Evolutionary conservation across 2,329 filamentous ascomycete genomes (phyloP).

Genomic region (Sporothrix phasma): DNA sequence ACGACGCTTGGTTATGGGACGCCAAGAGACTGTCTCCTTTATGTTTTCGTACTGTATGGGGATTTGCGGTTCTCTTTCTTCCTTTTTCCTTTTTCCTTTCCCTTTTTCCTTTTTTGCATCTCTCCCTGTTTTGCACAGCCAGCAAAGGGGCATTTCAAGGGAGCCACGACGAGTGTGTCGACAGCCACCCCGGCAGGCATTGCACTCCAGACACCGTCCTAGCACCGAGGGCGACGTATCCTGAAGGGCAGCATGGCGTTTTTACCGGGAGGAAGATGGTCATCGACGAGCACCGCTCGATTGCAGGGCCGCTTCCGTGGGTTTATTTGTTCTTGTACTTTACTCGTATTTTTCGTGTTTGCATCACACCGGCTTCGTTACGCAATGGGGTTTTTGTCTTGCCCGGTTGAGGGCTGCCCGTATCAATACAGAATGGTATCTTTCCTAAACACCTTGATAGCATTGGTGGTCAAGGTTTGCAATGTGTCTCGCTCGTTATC

Average conservation of each 20-base stretch:
- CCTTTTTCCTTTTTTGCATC: too few relatives aligned
- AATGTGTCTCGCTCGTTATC: too few relatives aligned
- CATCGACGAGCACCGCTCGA: not conserved
- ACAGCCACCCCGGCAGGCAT: not conserved
- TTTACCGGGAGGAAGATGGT: not conserved
- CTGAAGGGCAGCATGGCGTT: not conserved
- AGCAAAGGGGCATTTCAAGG: not conserved
- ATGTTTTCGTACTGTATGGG: not conserved
- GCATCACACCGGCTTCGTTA: not conserved
- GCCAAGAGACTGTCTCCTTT: not conserved
- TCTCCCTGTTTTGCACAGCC: not conserved
- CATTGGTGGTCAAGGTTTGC: not conserved
- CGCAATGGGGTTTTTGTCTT: not conserved
- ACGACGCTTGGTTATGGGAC: not conserved
- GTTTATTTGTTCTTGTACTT: not conserved
- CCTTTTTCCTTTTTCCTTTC: not conserved
- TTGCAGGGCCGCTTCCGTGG: not conserved
- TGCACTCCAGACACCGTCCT: not conserved
- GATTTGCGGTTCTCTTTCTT: not conserved
- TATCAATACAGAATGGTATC: conserved; percentile 1
- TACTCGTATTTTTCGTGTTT: not conserved
- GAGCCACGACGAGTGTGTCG: not conserved
- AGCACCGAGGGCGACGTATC: not conserved
- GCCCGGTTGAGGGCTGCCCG: not conserved
- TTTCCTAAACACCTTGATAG: not conserved